Conservation (phyloP, 177 flowering plant genomes). For the Vitis hybrid region DNA sequence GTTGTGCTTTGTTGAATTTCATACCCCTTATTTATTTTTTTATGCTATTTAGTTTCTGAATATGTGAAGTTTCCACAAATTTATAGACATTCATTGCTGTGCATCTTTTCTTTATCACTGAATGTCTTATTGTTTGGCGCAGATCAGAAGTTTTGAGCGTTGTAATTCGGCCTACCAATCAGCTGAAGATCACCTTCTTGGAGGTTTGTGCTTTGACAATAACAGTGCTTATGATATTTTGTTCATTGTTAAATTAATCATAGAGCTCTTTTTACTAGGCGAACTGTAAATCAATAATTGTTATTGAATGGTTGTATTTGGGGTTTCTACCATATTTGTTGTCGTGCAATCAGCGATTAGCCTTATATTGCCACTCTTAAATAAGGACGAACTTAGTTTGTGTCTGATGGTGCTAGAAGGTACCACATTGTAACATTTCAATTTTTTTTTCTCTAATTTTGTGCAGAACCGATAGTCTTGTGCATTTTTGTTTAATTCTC, state of each 20-base stretch:
- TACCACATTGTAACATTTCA: neutral
- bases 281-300: too few species aligned
- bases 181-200: constrained; percentile 92
- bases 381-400: too few species aligned
- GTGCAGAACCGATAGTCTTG: neutral
- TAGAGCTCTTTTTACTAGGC: neutral
- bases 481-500: too few species aligned
- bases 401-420: neutral
- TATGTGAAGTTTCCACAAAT: neutral
- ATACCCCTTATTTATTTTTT: neutral
- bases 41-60: neutral
- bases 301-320: too few species aligned
- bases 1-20: too few species aligned
- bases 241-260: neutral
- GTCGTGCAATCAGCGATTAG: neutral
- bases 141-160: constrained; percentile 90
- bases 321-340: neutral
- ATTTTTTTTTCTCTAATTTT: neutral
- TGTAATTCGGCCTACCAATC: constrained; percentile 76
- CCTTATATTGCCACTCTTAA: too few species aligned
- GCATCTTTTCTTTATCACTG: neutral
- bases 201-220: constrained; percentile 59
- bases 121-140: constrained; percentile 13
- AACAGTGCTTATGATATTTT: neutral
- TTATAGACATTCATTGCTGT: neutral